phyloP scores from a whole-genome alignment of 768 basidiomycete species.

The Mrakia hoshinonis region DNA sequence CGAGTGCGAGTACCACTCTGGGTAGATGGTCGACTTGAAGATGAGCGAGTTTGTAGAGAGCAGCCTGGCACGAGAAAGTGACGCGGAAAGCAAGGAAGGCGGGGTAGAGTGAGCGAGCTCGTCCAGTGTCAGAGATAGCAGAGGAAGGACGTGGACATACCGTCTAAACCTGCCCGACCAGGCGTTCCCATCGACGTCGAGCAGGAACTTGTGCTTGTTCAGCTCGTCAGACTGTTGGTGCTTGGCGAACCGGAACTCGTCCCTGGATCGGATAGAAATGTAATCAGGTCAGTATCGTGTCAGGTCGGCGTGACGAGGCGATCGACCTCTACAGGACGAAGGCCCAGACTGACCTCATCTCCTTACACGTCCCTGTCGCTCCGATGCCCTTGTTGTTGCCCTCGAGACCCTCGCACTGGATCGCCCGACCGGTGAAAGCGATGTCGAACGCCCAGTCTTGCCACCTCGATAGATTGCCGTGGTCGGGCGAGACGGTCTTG shows the following conservation, averaged over 20 bases:
- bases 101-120: background rate
- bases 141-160: background rate
- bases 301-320: background rate
- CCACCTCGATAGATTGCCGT: background rate
- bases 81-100: background rate
- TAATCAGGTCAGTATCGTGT: background rate
- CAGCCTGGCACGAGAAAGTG: constrained; percentile 29
- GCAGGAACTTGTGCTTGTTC: constrained; percentile 5
- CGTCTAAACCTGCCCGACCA: background rate
- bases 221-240: background rate
- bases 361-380: background rate
- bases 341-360: background rate
- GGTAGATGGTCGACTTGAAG: constrained; percentile 38
- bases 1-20: constrained; percentile 16
- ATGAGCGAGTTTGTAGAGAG: constrained; percentile 40
- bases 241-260: background rate
- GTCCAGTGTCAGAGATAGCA: background rate
- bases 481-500: background rate
- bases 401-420: constrained; percentile 32
- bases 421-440: constrained; percentile 33
- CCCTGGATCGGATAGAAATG: background rate
- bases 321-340: no score
- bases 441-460: constrained; percentile 32
- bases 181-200: constrained; percentile 13
- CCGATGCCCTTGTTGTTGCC: constrained; percentile 18